phyloP scores from a whole-genome alignment of 805 yeast species.

The Candida silvicultrix region DNA sequence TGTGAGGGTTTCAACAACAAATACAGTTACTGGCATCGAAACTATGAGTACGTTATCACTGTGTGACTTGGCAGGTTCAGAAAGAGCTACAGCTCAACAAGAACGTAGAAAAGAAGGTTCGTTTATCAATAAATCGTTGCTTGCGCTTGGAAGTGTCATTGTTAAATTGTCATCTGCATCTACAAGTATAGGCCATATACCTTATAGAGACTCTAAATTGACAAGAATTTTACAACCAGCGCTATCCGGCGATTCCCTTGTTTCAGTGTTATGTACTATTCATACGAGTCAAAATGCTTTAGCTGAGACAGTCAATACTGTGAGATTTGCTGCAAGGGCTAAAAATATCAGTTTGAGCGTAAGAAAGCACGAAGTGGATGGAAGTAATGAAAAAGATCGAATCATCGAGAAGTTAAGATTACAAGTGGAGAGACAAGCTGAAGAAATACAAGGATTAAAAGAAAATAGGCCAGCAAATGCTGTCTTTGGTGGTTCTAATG shows the following conservation, averaged over 20 bases:
- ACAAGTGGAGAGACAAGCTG: conserved; percentile 56
- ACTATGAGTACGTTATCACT: conserved; percentile 62
- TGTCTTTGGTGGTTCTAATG: conserved; percentile 1
- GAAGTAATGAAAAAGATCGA: conserved; percentile 38
- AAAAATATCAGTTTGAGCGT: conserved; percentile 76
- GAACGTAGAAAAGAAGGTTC: conserved; percentile 94
- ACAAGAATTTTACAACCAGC: conserved; percentile 91
- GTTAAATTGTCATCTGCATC: conserved; percentile 48
- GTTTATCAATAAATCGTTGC: conserved; percentile 81
- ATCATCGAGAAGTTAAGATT: conserved; percentile 49
- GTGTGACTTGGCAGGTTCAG: conserved; percentile 98
- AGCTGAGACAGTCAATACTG: conserved; percentile 81
- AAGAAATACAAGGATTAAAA: conserved; percentile 40
- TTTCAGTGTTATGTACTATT: conserved; percentile 82
- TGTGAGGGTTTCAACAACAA: conserved; percentile 46
- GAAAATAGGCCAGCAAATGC: conserved; percentile 3
- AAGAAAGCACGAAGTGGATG: conserved; percentile 36
- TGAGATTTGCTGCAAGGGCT: conserved; percentile 90
- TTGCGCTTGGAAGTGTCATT: conserved; percentile 91
- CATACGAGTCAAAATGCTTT: conserved; percentile 54
- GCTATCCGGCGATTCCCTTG: conserved; percentile 77
- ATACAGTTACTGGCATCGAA: conserved; percentile 30
- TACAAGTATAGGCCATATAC: conserved; percentile 57
- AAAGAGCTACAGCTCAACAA: conserved; percentile 55
- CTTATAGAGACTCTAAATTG: conserved; percentile 88